phyloP scores from a whole-genome alignment of 2,329 filamentous ascomycete genomes.

The Ophiosphaerella herpotricha region DNA sequence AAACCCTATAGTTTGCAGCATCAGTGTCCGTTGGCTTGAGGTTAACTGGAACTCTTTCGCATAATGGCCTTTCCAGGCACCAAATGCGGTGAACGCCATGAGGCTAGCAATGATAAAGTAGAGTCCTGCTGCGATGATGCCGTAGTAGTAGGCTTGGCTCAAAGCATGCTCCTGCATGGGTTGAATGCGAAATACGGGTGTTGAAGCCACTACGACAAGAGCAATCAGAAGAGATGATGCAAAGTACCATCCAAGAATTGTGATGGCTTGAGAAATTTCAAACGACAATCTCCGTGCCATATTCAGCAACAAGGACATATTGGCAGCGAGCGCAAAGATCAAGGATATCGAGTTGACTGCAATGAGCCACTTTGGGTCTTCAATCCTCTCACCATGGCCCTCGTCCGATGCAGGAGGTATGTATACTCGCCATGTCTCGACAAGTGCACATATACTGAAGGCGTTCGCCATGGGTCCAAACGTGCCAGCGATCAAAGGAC shows the following conservation, averaged over 20 bases:
- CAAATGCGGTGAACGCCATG: conserved; percentile 61
- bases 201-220: conserved; percentile 55
- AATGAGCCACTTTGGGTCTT: conserved; percentile 60
- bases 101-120: conserved; percentile 62
- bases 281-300: conserved; percentile 63
- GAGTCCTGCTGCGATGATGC: conserved; percentile 60
- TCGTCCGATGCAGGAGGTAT: conserved; percentile 54
- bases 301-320: conserved; percentile 61
- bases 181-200: conserved; percentile 50
- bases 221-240: conserved; percentile 60
- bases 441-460: conserved; percentile 61
- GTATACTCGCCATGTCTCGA: conserved; percentile 60
- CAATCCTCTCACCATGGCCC: conserved; percentile 51
- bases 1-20: conserved; percentile 58
- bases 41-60: conserved; percentile 62
- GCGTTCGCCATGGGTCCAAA: conserved; percentile 61
- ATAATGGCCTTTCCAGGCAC: conserved; percentile 60
- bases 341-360: conserved; percentile 62
- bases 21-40: conserved; percentile 60
- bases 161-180: conserved; percentile 53
- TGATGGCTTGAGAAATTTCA: conserved; percentile 62
- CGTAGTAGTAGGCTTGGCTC: conserved; percentile 64
- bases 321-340: conserved; percentile 58
- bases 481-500: conserved; percentile 60
- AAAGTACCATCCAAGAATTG: conserved; percentile 63